Base-by-base conservation (phyloP, 345 rosid species). In the Brassica nigra region DNA sequence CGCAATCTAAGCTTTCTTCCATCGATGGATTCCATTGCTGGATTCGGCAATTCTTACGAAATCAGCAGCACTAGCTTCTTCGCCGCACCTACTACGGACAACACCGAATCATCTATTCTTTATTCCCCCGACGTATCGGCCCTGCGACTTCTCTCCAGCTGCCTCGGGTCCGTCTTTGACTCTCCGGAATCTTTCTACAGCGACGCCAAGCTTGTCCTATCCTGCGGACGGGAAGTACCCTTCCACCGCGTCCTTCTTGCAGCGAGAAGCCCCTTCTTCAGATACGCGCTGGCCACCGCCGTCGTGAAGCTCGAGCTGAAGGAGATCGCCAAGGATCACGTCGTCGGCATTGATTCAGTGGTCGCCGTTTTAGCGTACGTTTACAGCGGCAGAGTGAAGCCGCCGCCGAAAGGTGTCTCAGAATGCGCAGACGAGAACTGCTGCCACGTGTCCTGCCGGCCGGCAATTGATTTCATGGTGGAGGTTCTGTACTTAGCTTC, bases 381-480 rank as follows among this genome's bases (percentile, higher is more conserved):
- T 63, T 93, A 93, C 76, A 84, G 81, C 58, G 97, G 98, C 57
- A 89, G 84, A 82, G 88, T 87, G 57, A 90, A 80, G 62, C 84
- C 90, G 57, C 86, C 85, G 29, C 85, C 94, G 0, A 76, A 68
- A 11, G 88, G 75, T 1, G 87, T 87, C 57, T 86, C 92, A 44
- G 83, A 78, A 65, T 93, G 98, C 69, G 91, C 87, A 2, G 98
- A 93, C 80, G 92, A 90, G 28, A 81, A 70, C 47, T 94, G 97
- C 85, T 27, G 83, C 44, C 98, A 94, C 78, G 75, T 72, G 81
- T 91, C 88, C 27, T 94, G 98, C 44, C 75, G 95, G 8, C 97
- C 98, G 2, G 90, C 90, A 0, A 80, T 93, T 8, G 89, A 88
- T 72, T 87, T 89, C 80, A 77, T 86, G 85, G 85, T 87, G 31